Conservation (phyloP, 345 rosid species). For the Brassica juncea region DNA sequence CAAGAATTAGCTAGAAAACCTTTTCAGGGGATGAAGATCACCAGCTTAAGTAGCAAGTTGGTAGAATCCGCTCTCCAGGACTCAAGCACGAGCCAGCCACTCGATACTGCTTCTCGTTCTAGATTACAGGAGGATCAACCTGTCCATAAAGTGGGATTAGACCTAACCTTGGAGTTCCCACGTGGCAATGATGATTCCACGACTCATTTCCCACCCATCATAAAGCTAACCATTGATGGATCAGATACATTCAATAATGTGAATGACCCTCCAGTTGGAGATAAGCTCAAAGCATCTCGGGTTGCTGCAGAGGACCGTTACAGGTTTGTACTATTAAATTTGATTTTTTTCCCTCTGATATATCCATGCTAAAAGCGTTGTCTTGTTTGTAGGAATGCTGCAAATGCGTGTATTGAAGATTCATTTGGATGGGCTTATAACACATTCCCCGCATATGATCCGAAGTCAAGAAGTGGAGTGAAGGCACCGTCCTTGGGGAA, state of each 20-base stretch:
- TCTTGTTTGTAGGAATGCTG: constrained; percentile 60
- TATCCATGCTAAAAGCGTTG: constrained; percentile 1
- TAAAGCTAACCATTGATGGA: constrained; percentile 58
- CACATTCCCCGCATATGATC: constrained; percentile 61
- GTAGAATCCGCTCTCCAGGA: constrained; percentile 74
- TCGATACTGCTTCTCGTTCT: constrained; percentile 43
- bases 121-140: constrained; percentile 49
- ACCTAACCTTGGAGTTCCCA: constrained; percentile 71
- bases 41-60: constrained; percentile 57
- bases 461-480: constrained; percentile 48
- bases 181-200: constrained; percentile 46
- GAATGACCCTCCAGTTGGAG: constrained; percentile 43
- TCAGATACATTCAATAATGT: constrained; percentile 41
- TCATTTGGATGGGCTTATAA: constrained; percentile 64
- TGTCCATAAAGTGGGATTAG: constrained; percentile 49
- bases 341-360: too few species aligned
- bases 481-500: constrained; percentile 70
- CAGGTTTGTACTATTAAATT: constrained; percentile 50
- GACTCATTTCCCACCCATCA: constrained; percentile 54
- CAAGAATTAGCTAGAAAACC: constrained; percentile 47
- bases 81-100: constrained; percentile 44
- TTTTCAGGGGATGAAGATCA: constrained; percentile 52
- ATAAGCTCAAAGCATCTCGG: constrained; percentile 50
- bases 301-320: constrained; percentile 68
- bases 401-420: constrained; percentile 59